Evolutionary conservation across 805 yeast species (phyloP), one percentile per base, ranked within the genome.

Genomic region (Kodamaea jinghongensis): DNA sequence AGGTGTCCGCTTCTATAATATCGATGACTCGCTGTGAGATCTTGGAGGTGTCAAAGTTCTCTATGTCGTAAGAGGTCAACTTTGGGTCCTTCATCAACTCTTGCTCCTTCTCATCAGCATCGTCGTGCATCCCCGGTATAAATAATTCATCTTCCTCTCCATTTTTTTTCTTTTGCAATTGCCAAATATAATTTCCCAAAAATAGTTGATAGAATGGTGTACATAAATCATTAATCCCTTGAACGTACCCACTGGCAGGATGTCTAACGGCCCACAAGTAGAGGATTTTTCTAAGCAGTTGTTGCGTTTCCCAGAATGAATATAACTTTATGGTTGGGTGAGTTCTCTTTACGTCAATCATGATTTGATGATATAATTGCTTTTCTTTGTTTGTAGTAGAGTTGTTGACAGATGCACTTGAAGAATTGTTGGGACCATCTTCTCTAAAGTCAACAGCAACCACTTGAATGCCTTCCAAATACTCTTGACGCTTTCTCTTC

Each of bases 181-280:
- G 73, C 71, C 71, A 63, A 29, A 69, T 33, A 59, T 90, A 89
- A 42, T 81, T 79, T 2, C 80, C 71, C 34, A 93, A 60, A 53
- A 91, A 91, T 0, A 89, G 82, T 61, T 91, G 96, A 61, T 76
- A 89, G 57, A 93, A 87, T 3, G 99, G 98, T 1, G 97, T 91
- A 11, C 82, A 87, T 36, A 91, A 71, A 63, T 91, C 99, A 60
- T 91, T 91, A 37, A 91, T 91, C 17, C 99, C 99, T 66, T 91
- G 99, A 14, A 91, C 99, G 60, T 91, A 91, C 11, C 99, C 99
- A 55, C 93, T 82, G 5, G 98, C 96, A 1, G 99, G 98, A 58
- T 93, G 98, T 49, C 98, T 74, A 17, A 91, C 81, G 0, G 98
- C 95, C 99, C 99, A 91, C 25, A 91, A 67, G 55, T 89, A 91